phyloP scores from a whole-genome alignment of 768 basidiomycete species.

The Pisolithus marmoratus region DNA sequence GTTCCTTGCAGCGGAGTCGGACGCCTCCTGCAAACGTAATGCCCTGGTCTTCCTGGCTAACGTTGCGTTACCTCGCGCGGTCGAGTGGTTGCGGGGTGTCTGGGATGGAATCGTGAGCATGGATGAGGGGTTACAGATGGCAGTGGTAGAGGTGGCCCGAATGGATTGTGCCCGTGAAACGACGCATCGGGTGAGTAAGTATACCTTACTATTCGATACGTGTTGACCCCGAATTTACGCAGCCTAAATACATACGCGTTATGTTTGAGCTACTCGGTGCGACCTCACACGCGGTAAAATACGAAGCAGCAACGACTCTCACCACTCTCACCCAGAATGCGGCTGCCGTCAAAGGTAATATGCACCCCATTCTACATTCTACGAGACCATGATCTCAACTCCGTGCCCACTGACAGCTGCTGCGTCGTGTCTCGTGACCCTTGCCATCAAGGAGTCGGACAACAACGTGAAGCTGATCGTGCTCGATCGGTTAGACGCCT shows the following conservation, averaged over 20 bases:
- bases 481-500: conserved; percentile 78
- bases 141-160: conserved; percentile 89
- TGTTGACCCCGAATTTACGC: background rate
- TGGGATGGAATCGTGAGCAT: conserved; percentile 77
- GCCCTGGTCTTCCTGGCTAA: conserved; percentile 92
- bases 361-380: conserved; percentile 3
- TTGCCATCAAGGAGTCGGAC: conserved; percentile 93
- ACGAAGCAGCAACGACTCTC: conserved; percentile 93
- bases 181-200: conserved; percentile 61
- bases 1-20: conserved; percentile 92
- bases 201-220: background rate
- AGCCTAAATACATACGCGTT: conserved; percentile 91
- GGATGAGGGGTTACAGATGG: conserved; percentile 94
- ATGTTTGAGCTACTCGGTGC: conserved; percentile 91
- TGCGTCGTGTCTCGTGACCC: conserved; percentile 79
- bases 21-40: conserved; percentile 94
- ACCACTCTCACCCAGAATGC: conserved; percentile 94
- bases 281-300: conserved; percentile 90
- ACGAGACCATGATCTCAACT: background rate
- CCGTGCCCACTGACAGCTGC: conserved; percentile 50
- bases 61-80: conserved; percentile 83
- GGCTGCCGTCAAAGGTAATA: conserved; percentile 85
- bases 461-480: conserved; percentile 99
- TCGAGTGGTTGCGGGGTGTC: conserved; percentile 82
- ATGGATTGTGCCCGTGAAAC: conserved; percentile 86